phyloP scores from a whole-genome alignment of 148 eudicot genomes.

The Rhododendron ovatum region DNA sequence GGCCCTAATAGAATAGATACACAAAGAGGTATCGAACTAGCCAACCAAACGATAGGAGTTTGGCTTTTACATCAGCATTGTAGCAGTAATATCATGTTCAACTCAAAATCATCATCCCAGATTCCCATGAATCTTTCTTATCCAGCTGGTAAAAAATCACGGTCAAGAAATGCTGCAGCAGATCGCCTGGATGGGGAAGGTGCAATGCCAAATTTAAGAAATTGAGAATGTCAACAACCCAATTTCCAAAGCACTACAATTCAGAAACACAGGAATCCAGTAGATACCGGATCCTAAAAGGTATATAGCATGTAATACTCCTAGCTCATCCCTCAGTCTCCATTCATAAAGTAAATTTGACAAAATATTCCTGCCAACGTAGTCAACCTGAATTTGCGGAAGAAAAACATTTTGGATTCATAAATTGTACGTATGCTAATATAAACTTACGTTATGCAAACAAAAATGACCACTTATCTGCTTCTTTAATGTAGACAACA shows the following conservation, averaged over 20 bases:
- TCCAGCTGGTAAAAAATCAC: slow-evolving; percentile 77
- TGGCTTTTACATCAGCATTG: background rate
- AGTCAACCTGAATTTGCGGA: slow-evolving; percentile 57
- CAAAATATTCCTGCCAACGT: slow-evolving; percentile 68
- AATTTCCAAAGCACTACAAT: background rate
- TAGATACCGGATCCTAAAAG: slow-evolving; percentile 84
- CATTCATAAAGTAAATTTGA: slow-evolving; percentile 78
- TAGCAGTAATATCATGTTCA: slow-evolving; percentile 82
- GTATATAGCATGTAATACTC: slow-evolving; percentile 78
- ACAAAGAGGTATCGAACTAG: too few species aligned
- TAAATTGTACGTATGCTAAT: background rate
- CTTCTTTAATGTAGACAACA: slow-evolving; percentile 64
- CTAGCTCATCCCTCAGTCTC: slow-evolving; percentile 92
- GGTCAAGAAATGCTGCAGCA: slow-evolving; percentile 83
- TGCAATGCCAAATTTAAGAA: slow-evolving; percentile 9
- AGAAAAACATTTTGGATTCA: background rate
- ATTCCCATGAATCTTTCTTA: slow-evolving; percentile 48
- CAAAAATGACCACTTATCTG: slow-evolving; percentile 42
- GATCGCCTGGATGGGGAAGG: slow-evolving; percentile 61
- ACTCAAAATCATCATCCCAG: slow-evolving; percentile 97
- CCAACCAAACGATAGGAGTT: background rate
- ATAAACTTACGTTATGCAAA: background rate
- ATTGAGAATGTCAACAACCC: slow-evolving; percentile 5
- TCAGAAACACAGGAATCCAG: background rate
- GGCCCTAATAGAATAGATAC: too few species aligned